Evolutionary conservation across 805 yeast species (phyloP).

Genomic region (Metschnikowia orientalis): DNA sequence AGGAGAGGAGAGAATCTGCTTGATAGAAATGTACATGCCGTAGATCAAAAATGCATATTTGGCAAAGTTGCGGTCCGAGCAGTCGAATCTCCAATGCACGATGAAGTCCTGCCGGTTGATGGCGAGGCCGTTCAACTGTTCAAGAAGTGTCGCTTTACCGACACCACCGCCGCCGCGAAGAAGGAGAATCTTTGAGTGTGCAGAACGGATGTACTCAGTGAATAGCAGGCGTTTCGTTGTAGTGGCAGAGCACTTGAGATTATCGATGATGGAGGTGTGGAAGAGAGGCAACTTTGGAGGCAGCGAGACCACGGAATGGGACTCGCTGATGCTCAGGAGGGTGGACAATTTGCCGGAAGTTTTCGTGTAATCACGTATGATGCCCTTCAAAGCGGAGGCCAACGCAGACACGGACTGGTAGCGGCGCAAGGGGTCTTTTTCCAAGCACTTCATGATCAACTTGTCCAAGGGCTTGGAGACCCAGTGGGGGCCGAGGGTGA

Average conservation of each 20-base stretch:
- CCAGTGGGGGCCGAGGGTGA: constrained; percentile 23
- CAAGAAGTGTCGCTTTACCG: constrained; percentile 43
- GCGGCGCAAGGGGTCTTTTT: constrained; percentile 38
- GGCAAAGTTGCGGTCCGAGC: constrained; percentile 23
- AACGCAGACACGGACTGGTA: constrained; percentile 32
- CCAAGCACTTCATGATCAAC: constrained; percentile 40
- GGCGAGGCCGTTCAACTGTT: constrained; percentile 34
- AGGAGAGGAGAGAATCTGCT: constrained; percentile 39
- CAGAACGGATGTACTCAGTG: constrained; percentile 7
- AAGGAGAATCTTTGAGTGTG: constrained; percentile 21
- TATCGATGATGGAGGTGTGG: constrained; percentile 10
- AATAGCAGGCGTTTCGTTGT: constrained; percentile 3
- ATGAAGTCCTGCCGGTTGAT: constrained; percentile 27
- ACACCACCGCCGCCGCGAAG: constrained; percentile 42
- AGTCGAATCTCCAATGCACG: constrained; percentile 30
- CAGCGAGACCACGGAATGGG: neutral
- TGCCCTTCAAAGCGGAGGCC: constrained; percentile 32
- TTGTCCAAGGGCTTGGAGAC: constrained; percentile 30
- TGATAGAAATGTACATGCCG: constrained; percentile 35
- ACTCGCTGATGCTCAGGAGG: neutral
- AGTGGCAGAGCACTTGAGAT: neutral
- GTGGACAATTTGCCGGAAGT: neutral
- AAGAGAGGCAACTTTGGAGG: constrained; percentile 8
- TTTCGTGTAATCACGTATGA: constrained; percentile 19
- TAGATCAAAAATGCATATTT: constrained; percentile 35